Evolutionary conservation across 2,329 filamentous ascomycete genomes (phyloP).

Genomic region (Colletotrichum lupini): DNA sequence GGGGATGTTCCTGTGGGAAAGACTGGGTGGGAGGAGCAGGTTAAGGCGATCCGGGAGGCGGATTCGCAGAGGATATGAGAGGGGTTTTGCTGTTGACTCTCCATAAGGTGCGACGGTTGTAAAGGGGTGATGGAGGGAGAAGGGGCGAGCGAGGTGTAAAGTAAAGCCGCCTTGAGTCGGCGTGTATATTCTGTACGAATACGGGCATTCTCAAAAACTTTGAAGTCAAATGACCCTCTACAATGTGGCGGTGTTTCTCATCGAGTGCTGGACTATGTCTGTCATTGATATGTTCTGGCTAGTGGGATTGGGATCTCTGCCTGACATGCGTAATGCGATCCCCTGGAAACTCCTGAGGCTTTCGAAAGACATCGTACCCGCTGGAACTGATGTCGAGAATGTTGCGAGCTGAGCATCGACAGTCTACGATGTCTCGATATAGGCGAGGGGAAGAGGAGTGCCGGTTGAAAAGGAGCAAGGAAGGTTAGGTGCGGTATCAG

Average conservation of each 20-base stretch:
- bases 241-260: neutral
- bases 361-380: neutral
- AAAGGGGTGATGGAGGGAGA: neutral
- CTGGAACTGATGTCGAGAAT: neutral
- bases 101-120: neutral
- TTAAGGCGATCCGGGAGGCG: conserved; percentile 60
- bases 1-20: conserved; percentile 67
- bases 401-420: neutral
- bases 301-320: neutral
- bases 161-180: conserved; percentile 13
- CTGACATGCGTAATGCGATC: neutral
- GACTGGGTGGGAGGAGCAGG: conserved; percentile 64
- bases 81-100: neutral
- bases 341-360: neutral
- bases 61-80: conserved; percentile 63
- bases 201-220: conserved; percentile 32
- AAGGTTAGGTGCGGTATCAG: too few species aligned
- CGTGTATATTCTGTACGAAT: conserved; percentile 37
- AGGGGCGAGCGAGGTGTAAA: neutral
- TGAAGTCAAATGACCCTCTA: conserved; percentile 17
- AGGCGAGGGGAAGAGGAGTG: too few species aligned
- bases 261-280: neutral
- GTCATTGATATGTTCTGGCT: neutral
- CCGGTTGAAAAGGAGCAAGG: too few species aligned
- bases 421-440: neutral